These are phyloP conservation scores for Pseudocercospora crystallina DNA, from an alignment of 2,329 filamentous ascomycete genomes.

Conservation along the genomic window DNA sequence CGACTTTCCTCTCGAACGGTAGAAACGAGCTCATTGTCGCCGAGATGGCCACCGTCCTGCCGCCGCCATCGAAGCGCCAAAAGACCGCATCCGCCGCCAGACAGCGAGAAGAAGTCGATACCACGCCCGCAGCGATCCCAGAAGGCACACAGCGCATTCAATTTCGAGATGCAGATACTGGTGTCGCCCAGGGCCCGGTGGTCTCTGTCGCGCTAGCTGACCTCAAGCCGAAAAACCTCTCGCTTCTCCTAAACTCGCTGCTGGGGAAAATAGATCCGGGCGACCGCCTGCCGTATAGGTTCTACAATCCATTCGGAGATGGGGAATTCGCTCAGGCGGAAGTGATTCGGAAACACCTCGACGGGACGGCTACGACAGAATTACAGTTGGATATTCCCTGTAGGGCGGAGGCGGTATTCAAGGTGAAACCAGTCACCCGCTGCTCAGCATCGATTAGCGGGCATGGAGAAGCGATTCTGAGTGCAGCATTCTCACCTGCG, in stretches of 20 bases:
- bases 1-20: too few species aligned
- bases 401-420: slow-evolving; percentile 87
- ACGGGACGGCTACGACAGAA: slow-evolving; percentile 50
- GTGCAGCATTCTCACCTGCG: slow-evolving; percentile 79
- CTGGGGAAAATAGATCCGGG: slow-evolving; percentile 62
- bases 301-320: slow-evolving; percentile 53
- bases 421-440: slow-evolving; percentile 85
- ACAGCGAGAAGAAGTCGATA: slow-evolving; percentile 72
- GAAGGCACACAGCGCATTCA: slow-evolving; percentile 70
- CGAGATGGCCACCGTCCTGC: slow-evolving; percentile 74
- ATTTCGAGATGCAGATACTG: slow-evolving; percentile 78
- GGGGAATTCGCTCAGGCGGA: slow-evolving; percentile 41
- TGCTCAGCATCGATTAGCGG: slow-evolving; percentile 86
- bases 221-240: slow-evolving; percentile 84
- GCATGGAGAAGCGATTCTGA: slow-evolving; percentile 86
- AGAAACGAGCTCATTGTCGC: too few species aligned
- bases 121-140: slow-evolving; percentile 59
- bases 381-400: slow-evolving; percentile 63
- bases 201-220: slow-evolving; percentile 79
- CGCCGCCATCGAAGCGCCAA: slow-evolving; percentile 87
- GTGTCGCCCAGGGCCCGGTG: slow-evolving; percentile 66
- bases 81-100: slow-evolving; percentile 72
- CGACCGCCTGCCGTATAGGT: slow-evolving; percentile 66
- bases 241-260: slow-evolving; percentile 80
- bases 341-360: slow-evolving; percentile 45